These are phyloP conservation scores for Nannochloropsis gaditana DNA, from an alignment of 108 stramenopile species.

Conservation along the genomic window DNA sequence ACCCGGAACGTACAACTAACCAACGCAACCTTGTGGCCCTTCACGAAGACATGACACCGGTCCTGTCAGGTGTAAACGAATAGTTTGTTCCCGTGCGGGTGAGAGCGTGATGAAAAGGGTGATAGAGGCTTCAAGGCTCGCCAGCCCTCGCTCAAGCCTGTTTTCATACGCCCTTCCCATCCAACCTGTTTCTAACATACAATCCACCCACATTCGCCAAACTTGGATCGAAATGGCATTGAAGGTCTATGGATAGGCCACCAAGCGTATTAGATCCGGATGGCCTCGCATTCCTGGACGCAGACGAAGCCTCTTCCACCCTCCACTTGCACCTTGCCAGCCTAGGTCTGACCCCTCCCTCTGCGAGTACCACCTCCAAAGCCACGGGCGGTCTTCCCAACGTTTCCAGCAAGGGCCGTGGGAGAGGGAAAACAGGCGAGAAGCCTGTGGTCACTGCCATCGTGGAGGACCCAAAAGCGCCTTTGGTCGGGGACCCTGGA, in stretches of 20 bases:
- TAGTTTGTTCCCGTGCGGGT: too few relatives aligned
- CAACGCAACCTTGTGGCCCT: too few relatives aligned
- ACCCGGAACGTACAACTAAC: too few relatives aligned
- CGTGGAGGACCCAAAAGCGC: background rate
- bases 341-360: background rate
- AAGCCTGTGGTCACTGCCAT: background rate
- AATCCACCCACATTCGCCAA: too few relatives aligned
- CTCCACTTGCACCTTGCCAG: background rate
- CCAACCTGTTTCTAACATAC: too few relatives aligned
- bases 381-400: background rate
- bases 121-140: too few relatives aligned
- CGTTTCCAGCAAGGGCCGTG: background rate
- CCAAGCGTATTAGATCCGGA: background rate
- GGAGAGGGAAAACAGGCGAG: background rate
- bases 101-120: too few relatives aligned
- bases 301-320: background rate
- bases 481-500: background rate
- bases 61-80: too few relatives aligned
- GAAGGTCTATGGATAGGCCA: background rate
- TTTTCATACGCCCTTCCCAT: too few relatives aligned
- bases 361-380: background rate
- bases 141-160: too few relatives aligned
- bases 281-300: background rate
- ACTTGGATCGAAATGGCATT: too few relatives aligned
- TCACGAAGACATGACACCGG: too few relatives aligned